These are phyloP conservation scores for Podospora bellae-mahoneyi DNA, from an alignment of 495 filamentous ascomycete genomes.

Conservation along the genomic window DNA sequence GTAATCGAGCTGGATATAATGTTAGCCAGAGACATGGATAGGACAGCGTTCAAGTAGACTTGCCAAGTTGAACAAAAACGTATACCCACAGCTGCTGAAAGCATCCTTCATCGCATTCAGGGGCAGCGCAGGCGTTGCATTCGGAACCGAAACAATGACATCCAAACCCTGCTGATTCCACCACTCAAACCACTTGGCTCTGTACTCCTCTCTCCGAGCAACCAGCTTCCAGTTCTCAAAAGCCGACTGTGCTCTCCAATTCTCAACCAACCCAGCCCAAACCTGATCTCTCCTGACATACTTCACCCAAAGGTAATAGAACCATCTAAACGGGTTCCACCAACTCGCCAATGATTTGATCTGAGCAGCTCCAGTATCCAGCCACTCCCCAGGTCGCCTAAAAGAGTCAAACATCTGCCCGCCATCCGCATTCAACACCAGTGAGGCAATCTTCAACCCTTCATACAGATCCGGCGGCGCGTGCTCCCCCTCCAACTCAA, in stretches of 20 bases:
- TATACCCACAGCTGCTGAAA: constrained; percentile 88
- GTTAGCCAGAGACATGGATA: constrained; percentile 9
- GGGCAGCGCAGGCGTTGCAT: constrained; percentile 86
- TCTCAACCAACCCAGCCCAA: constrained; percentile 72
- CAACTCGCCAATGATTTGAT: constrained; percentile 70
- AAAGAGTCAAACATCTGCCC: constrained; percentile 76
- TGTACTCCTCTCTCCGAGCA: constrained; percentile 70
- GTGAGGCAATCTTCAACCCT: constrained; percentile 73
- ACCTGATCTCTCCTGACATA: constrained; percentile 72
- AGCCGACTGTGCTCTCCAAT: constrained; percentile 67
- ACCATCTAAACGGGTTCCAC: constrained; percentile 68
- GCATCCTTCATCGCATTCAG: constrained; percentile 84
- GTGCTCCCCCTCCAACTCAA: constrained; percentile 53
- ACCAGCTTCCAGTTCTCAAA: constrained; percentile 81
- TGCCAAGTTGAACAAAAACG: constrained; percentile 89
- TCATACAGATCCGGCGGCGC: constrained; percentile 62
- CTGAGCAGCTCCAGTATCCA: constrained; percentile 74
- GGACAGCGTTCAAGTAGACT: constrained; percentile 21
- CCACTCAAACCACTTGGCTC: constrained; percentile 75
- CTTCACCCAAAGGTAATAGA: constrained; percentile 87
- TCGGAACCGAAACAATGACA: constrained; percentile 78
- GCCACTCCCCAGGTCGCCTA: constrained; percentile 71
- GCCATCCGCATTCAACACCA: constrained; percentile 83
- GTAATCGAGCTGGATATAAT: constrained; percentile 66
- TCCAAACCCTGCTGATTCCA: constrained; percentile 71